Conservation (phyloP, 2,329 filamentous ascomycete genomes). For the Clarireedia homoeocarpa region DNA sequence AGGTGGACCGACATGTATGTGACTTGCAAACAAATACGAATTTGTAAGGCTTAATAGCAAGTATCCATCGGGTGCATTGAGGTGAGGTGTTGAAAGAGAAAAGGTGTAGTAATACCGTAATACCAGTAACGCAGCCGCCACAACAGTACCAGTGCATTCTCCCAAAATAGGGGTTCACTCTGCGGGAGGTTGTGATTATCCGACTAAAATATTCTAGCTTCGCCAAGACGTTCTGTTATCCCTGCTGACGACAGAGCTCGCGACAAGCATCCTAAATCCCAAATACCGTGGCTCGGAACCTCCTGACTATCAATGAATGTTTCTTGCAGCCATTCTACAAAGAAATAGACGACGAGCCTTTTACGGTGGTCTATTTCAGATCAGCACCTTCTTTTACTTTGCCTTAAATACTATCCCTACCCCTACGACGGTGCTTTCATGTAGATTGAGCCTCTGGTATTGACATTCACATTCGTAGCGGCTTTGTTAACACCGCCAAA, state of each 20-base stretch:
- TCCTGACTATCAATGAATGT: constrained; percentile 7
- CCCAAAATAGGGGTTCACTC: constrained; percentile 7
- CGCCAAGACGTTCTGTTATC: constrained; percentile 3
- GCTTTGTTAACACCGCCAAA: constrained; percentile 17
- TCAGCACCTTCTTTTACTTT: constrained; percentile 2
- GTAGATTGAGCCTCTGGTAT: constrained; percentile 18
- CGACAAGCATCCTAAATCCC: constrained; percentile 9
- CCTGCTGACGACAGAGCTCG: constrained; percentile 6
- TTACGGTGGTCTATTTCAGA: constrained; percentile 10
- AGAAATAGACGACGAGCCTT: constrained; percentile 6
- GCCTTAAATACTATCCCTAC: constrained; percentile 1
- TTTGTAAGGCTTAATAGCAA: neutral
- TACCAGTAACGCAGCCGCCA: neutral
- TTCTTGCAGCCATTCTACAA: constrained; percentile 9
- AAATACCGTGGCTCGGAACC: constrained; percentile 9
- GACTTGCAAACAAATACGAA: too few relatives aligned
- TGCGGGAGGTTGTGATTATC: neutral
- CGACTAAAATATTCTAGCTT: constrained; percentile 9
- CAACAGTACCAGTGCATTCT: neutral
- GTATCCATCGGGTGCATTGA: neutral
- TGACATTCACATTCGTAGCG: constrained; percentile 9
- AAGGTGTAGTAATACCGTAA: neutral
- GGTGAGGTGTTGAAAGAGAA: too few relatives aligned
- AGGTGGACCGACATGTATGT: too few relatives aligned
- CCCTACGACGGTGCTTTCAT: constrained; percentile 17